Percentiles rank a stretch among this genome's conserved stretches.
Evolutionary conservation across 495 filamentous ascomycete species (phyloP).

Genomic region (Trichoderma gamsii): DNA sequence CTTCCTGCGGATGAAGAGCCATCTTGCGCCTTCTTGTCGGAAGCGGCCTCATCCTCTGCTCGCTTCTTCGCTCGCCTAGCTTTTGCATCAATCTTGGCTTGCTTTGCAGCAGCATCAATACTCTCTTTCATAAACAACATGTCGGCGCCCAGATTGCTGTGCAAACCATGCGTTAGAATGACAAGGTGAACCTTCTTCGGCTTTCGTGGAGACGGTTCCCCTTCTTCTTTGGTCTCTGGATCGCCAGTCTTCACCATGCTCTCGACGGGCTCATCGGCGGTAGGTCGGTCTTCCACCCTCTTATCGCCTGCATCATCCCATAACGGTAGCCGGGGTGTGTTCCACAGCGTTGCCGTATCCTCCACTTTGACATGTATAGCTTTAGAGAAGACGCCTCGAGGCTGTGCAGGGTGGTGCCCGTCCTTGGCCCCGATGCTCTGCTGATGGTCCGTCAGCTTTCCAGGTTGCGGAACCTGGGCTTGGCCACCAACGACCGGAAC

Average conservation of each 20-base stretch:
- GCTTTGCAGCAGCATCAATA: constrained; percentile 75
- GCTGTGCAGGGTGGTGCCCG: constrained; percentile 44
- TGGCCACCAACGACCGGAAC: constrained; percentile 38
- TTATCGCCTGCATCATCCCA: constrained; percentile 41
- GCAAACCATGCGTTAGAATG: constrained; percentile 86
- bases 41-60: constrained; percentile 23
- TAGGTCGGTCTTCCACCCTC: constrained; percentile 27
- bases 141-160: constrained; percentile 94
- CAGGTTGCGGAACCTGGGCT: constrained; percentile 46
- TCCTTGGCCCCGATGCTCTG: constrained; percentile 43
- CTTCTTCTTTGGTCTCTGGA: constrained; percentile 15
- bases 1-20: constrained; percentile 20
- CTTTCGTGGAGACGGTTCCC: constrained; percentile 28
- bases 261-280: constrained; percentile 22
- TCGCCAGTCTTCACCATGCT: constrained; percentile 14
- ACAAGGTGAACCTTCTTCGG: constrained; percentile 83
- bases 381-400: constrained; percentile 70
- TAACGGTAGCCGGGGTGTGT: constrained; percentile 71
- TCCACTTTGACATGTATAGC: constrained; percentile 73
- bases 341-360: constrained; percentile 85
- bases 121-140: constrained; percentile 97
- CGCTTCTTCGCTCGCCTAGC: constrained; percentile 46
- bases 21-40: constrained; percentile 41
- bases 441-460: constrained; percentile 67
- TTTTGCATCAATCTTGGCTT: constrained; percentile 57